A percentile compares a stretch with the other conserved stretches of the same genome.
Evolutionary conservation across 2,329 filamentous ascomycete genomes (phyloP).

Genomic region (Lecanicillium sp.): DNA sequence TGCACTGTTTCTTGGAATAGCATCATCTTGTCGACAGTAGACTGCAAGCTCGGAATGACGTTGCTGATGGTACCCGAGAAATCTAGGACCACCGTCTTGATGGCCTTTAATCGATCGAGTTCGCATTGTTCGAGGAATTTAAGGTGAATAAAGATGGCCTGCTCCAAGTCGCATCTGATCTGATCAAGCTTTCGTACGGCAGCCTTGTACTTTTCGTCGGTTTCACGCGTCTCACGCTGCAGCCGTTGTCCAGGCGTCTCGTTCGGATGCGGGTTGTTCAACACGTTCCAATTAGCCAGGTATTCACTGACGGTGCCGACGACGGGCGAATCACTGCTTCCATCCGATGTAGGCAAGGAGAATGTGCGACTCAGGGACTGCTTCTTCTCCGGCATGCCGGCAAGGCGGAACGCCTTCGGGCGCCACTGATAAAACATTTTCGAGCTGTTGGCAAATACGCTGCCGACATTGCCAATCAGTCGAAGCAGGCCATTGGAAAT

Average conservation of each 20-base stretch:
- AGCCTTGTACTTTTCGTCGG: conserved; percentile 89
- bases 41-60: conserved; percentile 91
- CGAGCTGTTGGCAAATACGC: conserved; percentile 92
- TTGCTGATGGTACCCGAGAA: conserved; percentile 97
- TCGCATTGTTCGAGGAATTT: conserved; percentile 97
- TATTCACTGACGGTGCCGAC: conserved; percentile 83
- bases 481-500: conserved; percentile 79
- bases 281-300: conserved; percentile 82
- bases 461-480: conserved; percentile 89
- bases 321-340: conserved; percentile 61
- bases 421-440: conserved; percentile 98
- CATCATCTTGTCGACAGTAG: conserved; percentile 97
- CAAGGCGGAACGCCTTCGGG: conserved; percentile 78
- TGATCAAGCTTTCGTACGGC: conserved; percentile 80
- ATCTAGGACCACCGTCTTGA: conserved; percentile 96
- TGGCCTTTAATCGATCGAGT: conserved; percentile 88
- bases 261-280: conserved; percentile 77
- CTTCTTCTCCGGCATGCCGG: conserved; percentile 86
- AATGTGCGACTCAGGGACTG: conserved; percentile 62
- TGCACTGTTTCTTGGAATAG: conserved; percentile 99
- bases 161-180: conserved; percentile 88
- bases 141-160: conserved; percentile 85
- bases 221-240: conserved; percentile 78
- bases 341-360: conserved; percentile 53
- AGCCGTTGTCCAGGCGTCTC: conserved; percentile 84